Percentiles rank a stretch among this genome's conserved stretches.
phyloP scores from a whole-genome alignment of 352 stramenopile genomes.

The Pythium oligandrum region DNA sequence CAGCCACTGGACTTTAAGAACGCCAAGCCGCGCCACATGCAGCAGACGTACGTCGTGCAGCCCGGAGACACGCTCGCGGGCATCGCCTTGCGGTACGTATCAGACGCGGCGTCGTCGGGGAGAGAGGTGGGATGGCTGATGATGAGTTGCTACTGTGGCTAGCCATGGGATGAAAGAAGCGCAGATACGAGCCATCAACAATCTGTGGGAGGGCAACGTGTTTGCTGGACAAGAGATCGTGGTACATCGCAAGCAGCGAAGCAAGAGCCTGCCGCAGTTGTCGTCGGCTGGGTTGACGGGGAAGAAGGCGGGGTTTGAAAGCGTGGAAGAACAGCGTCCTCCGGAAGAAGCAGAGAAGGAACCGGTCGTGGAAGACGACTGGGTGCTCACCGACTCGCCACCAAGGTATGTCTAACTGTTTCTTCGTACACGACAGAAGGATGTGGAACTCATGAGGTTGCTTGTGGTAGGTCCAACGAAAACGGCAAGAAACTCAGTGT shows the following conservation, averaged over 20 bases:
- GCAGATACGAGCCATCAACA: constrained; percentile 51
- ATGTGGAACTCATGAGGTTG: not conserved
- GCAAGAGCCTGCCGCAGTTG: constrained; percentile 32
- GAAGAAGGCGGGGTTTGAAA: too few species aligned
- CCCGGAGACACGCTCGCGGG: constrained; percentile 36
- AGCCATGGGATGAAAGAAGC: constrained; percentile 46
- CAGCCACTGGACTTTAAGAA: constrained; percentile 29
- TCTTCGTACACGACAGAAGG: not conserved
- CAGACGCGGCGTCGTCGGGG: not conserved
- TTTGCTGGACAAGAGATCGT: constrained; percentile 35
- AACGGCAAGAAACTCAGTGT: not conserved
- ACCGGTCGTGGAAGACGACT: constrained; percentile 10
- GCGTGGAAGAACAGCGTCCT: too few species aligned
- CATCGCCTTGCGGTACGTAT: constrained; percentile 31
- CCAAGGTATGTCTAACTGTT: constrained; percentile 9
- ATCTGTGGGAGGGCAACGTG: constrained; percentile 35
- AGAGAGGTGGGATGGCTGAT: not conserved
- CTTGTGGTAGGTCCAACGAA: not conserved
- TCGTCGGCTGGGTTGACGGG: constrained; percentile 6
- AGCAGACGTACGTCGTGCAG: constrained; percentile 32
- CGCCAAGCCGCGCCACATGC: constrained; percentile 12
- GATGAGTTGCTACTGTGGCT: not conserved
- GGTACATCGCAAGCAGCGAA: constrained; percentile 39
- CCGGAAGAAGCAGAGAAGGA: constrained; percentile 11
- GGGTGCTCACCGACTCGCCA: not conserved